Conservation (phyloP, 495 filamentous ascomycete species). For the Sporormia fimetaria region DNA sequence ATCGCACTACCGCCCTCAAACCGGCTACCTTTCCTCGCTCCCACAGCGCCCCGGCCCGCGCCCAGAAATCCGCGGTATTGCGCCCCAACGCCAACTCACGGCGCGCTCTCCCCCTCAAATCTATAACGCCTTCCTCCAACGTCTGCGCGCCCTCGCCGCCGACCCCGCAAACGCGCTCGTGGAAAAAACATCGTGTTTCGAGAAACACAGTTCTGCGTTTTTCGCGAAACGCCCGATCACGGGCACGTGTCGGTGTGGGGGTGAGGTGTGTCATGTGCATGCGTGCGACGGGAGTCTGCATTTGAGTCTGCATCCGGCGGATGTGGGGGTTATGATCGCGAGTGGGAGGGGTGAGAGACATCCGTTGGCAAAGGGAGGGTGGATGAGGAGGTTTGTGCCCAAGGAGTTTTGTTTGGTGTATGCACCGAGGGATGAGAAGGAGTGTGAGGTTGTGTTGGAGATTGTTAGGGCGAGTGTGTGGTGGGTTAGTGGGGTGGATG, state of each 20-base stretch:
- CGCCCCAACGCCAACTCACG: slow-evolving; percentile 65
- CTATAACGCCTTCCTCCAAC: slow-evolving; percentile 40
- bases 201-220: slow-evolving; percentile 66
- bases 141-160: slow-evolving; percentile 41
- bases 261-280: slow-evolving; percentile 77
- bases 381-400: slow-evolving; percentile 47
- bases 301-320: slow-evolving; percentile 62
- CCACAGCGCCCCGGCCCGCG: slow-evolving; percentile 50
- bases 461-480: slow-evolving; percentile 58
- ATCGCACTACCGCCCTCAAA: slow-evolving; percentile 32
- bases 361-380: slow-evolving; percentile 55
- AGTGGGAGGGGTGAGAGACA: slow-evolving; percentile 87
- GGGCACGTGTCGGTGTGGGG: slow-evolving; percentile 50
- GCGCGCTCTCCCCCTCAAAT: slow-evolving; percentile 45
- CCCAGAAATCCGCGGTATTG: slow-evolving; percentile 59
- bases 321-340: slow-evolving; percentile 64
- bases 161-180: slow-evolving; percentile 41
- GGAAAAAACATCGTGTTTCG: slow-evolving; percentile 59
- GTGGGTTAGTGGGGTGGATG: slow-evolving; percentile 45
- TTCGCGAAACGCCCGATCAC: slow-evolving; percentile 52
- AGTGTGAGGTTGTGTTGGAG: slow-evolving; percentile 54
- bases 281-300: slow-evolving; percentile 64
- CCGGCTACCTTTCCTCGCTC: slow-evolving; percentile 42
- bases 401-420: slow-evolving; percentile 71
- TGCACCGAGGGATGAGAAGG: slow-evolving; percentile 58